Conservation (phyloP, 768 basidiomycete species). For the Scleroderma citrinum region DNA sequence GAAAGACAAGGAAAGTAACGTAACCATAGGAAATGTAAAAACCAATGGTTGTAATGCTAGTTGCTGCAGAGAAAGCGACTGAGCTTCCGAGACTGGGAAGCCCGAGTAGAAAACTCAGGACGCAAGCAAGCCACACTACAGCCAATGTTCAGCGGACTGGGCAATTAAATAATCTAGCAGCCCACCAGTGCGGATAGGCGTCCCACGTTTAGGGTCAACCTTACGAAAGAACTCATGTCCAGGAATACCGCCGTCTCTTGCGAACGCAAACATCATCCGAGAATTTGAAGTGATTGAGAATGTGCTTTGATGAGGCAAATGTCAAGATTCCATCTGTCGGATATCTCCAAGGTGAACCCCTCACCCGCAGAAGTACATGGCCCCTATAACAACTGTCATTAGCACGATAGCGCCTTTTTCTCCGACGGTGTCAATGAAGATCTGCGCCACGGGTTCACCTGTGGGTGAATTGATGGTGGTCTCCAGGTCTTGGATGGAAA, state of each 20-base stretch:
- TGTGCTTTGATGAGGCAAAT: slow-evolving; percentile 34
- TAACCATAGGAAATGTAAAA: slow-evolving; percentile 72
- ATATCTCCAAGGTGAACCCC: slow-evolving; percentile 5
- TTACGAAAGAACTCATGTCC: slow-evolving; percentile 62
- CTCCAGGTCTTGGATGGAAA: slow-evolving; percentile 70
- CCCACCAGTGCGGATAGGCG: slow-evolving; percentile 63
- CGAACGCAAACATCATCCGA: slow-evolving; percentile 80
- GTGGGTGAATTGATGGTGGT: slow-evolving; percentile 45
- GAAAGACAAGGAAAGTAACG: slow-evolving; percentile 3
- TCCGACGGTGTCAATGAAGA: slow-evolving; percentile 73
- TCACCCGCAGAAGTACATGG: slow-evolving; percentile 71
- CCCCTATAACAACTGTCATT: slow-evolving; percentile 67
- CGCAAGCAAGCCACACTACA: slow-evolving; percentile 73
- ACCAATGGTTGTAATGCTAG: slow-evolving; percentile 65
- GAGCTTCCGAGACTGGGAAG: slow-evolving; percentile 67
- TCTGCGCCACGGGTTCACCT: slow-evolving; percentile 72
- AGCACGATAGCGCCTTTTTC: slow-evolving; percentile 67
- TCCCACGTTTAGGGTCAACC: slow-evolving; percentile 52
- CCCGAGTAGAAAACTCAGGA: slow-evolving; percentile 67
- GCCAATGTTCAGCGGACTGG: neutral
- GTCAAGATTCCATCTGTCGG: neutral
- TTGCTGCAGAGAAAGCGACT: slow-evolving; percentile 59
- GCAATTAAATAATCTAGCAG: neutral
- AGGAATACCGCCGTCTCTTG: slow-evolving; percentile 69
- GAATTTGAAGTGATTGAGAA: slow-evolving; percentile 78